Evolutionary conservation across 2,329 filamentous ascomycete species (phyloP), one percentile per base, ranked within the genome.

Genomic region (Aspergillus pseudotamarii): DNA sequence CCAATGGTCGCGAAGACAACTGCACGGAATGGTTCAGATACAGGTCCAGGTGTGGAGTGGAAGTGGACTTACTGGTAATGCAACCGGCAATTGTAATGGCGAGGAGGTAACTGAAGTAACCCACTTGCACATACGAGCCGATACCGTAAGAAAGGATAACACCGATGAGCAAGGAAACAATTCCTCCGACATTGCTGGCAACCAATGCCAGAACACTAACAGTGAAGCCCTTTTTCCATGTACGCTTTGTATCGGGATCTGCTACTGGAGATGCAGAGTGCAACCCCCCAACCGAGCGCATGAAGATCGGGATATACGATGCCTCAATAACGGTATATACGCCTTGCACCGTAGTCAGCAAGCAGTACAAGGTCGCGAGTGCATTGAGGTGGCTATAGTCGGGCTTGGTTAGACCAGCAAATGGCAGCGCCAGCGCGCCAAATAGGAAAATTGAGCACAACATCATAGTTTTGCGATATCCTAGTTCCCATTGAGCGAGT

Each of bases 221-320:
- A 1, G 61, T 60, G n/a, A 65, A 32, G 6, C 64, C 67, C 64
- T 68, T 65, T 10, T 61, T 58, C 55, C 66, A 62, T 9, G 48
- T 51, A 5, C 28, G 28, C 19, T 32, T 21, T 34, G 48, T 51
- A 9, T 51, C 48, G 10, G 28, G 19, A 21, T 58, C 26, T 3
- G 38, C 43, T n/a, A 41, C 43, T 12, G 45, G 38, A 4, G 32
- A 34, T 8, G 57, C 41, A 12, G 41, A 36, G 11, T 59, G 65
- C 12, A 64, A 63, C 50, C 63, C 66, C 19, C 65, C 66, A 4
- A 28, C 48, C 19, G 66, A 64, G 10, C 67, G 67, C 67, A 69
- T 69, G 56, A 69, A 69, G 19, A 69, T 66, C 5, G 67, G 67
- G 23, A 69, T 69, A 28, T 69, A 69, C 21, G 67, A 69, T 4